A percentile compares a stretch with the other conserved stretches of the same genome.
Conservation (phyloP, 1,139 yeast species). For the Pneumocystis sp. region DNA sequence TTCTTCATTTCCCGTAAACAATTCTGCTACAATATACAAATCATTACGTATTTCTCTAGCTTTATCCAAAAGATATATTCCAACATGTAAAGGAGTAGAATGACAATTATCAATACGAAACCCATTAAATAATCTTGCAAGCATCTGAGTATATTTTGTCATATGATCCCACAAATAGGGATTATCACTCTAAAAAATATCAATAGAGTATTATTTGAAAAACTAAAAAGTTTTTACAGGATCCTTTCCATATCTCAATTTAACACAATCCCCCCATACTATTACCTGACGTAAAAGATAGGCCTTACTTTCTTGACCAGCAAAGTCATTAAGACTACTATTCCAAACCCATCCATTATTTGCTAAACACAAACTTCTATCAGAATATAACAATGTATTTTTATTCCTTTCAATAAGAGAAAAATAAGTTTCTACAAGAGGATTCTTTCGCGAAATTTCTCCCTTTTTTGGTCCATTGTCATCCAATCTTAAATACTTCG, state of each 20-base stretch:
- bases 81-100: conserved; percentile 91
- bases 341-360: conserved; percentile 99
- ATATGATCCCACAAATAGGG: conserved; percentile 83
- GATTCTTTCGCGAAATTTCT: conserved; percentile 37
- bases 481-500: conserved; percentile 61
- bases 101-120: conserved; percentile 92
- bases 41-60: conserved; percentile 78
- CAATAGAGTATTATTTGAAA: neutral
- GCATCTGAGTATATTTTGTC: conserved; percentile 56
- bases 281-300: conserved; percentile 84
- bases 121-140: conserved; percentile 73
- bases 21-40: conserved; percentile 82
- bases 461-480: conserved; percentile 70
- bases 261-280: conserved; percentile 96
- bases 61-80: conserved; percentile 70
- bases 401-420: conserved; percentile 40
- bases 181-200: conserved; percentile 36
- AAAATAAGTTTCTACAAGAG: conserved; percentile 76
- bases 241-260: conserved; percentile 63
- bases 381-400: conserved; percentile 32
- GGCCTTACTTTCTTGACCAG: conserved; percentile 61
- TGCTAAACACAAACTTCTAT: conserved; percentile 52
- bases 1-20: conserved; percentile 82
- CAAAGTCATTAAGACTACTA: conserved; percentile 83
- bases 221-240: conserved; percentile 28